Percentiles rank a stretch among this genome's conserved stretches.
These are phyloP conservation scores for Oryza meyeriana DNA, from an alignment of 176 grass and related monocot genomes.

Conservation along the genomic window DNA sequence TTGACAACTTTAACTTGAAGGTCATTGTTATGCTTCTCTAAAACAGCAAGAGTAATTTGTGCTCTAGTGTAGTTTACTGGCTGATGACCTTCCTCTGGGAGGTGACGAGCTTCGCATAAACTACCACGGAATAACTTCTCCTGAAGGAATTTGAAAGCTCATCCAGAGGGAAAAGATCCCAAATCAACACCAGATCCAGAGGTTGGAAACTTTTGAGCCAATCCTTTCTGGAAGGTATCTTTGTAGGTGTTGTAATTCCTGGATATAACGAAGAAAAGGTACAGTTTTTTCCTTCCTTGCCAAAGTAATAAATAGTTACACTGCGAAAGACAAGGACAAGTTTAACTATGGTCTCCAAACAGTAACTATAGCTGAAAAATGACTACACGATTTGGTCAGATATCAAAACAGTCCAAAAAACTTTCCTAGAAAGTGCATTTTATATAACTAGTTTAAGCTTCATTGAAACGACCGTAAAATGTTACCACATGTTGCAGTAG, in stretches of 20 bases:
- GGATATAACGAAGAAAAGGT: conserved; percentile 52
- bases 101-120: conserved; percentile 68
- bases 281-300: conserved; percentile 73
- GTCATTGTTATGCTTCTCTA: conserved; percentile 62
- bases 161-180: conserved; percentile 79
- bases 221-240: conserved; percentile 66
- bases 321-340: conserved; percentile 40
- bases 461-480: background rate
- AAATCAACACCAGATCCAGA: conserved; percentile 82
- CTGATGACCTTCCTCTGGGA: conserved; percentile 26
- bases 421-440: background rate
- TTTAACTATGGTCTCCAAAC: background rate
- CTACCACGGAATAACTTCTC: conserved; percentile 68
- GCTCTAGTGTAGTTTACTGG: conserved; percentile 41
- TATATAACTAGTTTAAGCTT: background rate
- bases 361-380: background rate
- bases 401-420: background rate
- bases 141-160: conserved; percentile 72
- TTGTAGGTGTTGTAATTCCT: conserved; percentile 51
- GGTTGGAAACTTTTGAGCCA: conserved; percentile 73
- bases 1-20: conserved; percentile 88
- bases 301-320: conserved; percentile 84
- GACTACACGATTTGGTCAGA: background rate
- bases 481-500: background rate
- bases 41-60: conserved; percentile 92